phyloP scores from a whole-genome alignment of 805 yeast genomes.

The Komagataella kurtzmanii region DNA sequence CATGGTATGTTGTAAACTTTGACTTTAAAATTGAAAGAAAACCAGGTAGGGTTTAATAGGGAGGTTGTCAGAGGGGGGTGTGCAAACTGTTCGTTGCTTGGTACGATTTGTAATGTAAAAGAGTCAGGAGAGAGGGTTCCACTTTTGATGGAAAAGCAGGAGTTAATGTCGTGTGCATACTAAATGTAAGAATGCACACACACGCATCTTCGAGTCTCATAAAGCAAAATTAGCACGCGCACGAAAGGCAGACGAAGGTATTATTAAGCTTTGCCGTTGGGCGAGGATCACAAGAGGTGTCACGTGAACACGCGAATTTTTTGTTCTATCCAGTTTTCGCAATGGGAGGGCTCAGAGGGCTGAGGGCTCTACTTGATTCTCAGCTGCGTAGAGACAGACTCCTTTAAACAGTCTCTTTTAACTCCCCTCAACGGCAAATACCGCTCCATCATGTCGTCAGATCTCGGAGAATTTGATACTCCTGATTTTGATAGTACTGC shows the following conservation, averaged over 20 bases:
- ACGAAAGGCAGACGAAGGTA: not conserved
- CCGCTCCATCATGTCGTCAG: slow-evolving; percentile 6
- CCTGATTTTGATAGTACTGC: slow-evolving; percentile 51
- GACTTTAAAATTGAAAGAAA: not conserved
- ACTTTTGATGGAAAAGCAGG: not conserved
- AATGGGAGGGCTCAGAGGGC: not conserved
- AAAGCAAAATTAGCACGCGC: not conserved
- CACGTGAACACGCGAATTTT: not conserved
- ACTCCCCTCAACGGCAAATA: not conserved
- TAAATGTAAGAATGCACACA: not conserved
- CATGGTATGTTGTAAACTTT: slow-evolving; percentile 7
- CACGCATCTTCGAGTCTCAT: not conserved
- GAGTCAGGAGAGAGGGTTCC: not conserved
- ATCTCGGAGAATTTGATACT: slow-evolving; percentile 31
- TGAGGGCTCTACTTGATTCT: too few relatives aligned
- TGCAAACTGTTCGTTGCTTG: not conserved
- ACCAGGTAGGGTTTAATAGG: not conserved
- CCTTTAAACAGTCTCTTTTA: too few relatives aligned
- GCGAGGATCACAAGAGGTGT: not conserved
- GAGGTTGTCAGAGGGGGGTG: not conserved
- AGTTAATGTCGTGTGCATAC: not conserved
- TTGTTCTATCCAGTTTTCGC: not conserved
- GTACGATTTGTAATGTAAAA: not conserved
- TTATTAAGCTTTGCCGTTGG: not conserved
- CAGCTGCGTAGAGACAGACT: too few relatives aligned